Conservation (phyloP, 2,329 filamentous ascomycete species). For the Arthrocladium fulminans region DNA sequence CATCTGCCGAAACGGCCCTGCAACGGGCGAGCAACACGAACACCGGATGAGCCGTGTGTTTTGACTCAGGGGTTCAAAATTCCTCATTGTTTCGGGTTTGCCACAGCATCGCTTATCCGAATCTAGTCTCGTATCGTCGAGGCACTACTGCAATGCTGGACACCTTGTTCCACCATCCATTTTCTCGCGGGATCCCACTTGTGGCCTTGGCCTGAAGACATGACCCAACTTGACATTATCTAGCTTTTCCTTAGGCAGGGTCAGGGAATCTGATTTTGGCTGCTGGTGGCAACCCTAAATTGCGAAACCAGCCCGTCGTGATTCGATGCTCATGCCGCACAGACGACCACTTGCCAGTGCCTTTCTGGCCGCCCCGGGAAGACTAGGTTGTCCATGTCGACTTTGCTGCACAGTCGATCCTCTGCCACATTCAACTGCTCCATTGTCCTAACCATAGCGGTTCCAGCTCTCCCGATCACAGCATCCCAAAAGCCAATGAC, state of each 20-base stretch:
- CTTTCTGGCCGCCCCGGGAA: background rate
- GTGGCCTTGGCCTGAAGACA: background rate
- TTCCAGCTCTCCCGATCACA: too few relatives aligned
- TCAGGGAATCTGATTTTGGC: constrained; percentile 5
- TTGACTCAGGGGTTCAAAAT: background rate
- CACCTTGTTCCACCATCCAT: too few relatives aligned
- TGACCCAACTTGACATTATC: background rate
- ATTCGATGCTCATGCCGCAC: background rate
- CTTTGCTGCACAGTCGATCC: background rate
- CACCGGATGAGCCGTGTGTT: background rate
- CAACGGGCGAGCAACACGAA: background rate
- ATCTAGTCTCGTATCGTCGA: background rate
- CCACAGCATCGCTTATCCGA: background rate
- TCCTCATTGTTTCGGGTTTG: background rate
- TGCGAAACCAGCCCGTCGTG: background rate
- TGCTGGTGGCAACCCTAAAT: background rate
- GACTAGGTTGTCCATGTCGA: background rate
- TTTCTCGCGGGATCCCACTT: background rate
- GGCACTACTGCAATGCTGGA: background rate
- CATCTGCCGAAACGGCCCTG: background rate
- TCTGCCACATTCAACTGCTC: too few relatives aligned
- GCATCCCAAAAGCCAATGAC: background rate
- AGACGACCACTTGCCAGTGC: background rate
- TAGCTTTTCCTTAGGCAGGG: constrained; percentile 1
- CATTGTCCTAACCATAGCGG: too few relatives aligned